Conservation (phyloP, 768 basidiomycete genomes). For the Hebeloma cylindrosporum region DNA sequence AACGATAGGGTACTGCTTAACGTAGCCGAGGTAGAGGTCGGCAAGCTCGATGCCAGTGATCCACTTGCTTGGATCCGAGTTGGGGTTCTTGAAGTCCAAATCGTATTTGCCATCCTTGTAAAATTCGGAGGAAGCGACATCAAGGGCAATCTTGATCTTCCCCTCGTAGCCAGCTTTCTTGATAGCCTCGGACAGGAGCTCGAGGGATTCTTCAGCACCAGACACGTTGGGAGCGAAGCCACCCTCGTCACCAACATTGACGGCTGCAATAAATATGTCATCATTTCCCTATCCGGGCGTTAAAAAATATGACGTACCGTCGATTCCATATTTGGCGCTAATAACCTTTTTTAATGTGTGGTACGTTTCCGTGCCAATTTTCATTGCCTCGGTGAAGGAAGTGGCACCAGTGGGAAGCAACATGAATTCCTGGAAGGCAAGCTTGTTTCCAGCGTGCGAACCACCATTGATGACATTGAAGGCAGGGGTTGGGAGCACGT, state of each 20-base stretch:
- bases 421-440: slow-evolving; percentile 99
- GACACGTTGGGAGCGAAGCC: slow-evolving; percentile 98
- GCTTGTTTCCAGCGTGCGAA: slow-evolving; percentile 98
- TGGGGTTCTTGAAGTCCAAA: slow-evolving; percentile 98
- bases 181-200: slow-evolving; percentile 94
- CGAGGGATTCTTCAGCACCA: slow-evolving; percentile 96
- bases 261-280: slow-evolving; percentile 53
- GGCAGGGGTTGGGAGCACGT: slow-evolving; percentile 86
- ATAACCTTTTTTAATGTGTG: slow-evolving; percentile 99
- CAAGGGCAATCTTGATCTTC: slow-evolving; percentile 98
- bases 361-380: slow-evolving; percentile 97
- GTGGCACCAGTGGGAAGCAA: slow-evolving; percentile 91
- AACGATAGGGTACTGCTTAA: slow-evolving; percentile 93
- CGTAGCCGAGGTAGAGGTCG: slow-evolving; percentile 82
- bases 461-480: slow-evolving; percentile 99
- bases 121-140: slow-evolving; percentile 99
- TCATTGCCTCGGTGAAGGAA: slow-evolving; percentile 95
- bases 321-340: slow-evolving; percentile 97
- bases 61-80: slow-evolving; percentile 97
- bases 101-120: slow-evolving; percentile 99
- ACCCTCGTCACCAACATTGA: slow-evolving; percentile 99
- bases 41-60: slow-evolving; percentile 91
- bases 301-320: slow-evolving; percentile 54
- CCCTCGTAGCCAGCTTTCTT: slow-evolving; percentile 98
- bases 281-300: slow-evolving; percentile 8